These are phyloP conservation scores for Paramecium pentaurelia DNA, from an alignment of 73 alveolate species.

Conservation along the genomic window DNA sequence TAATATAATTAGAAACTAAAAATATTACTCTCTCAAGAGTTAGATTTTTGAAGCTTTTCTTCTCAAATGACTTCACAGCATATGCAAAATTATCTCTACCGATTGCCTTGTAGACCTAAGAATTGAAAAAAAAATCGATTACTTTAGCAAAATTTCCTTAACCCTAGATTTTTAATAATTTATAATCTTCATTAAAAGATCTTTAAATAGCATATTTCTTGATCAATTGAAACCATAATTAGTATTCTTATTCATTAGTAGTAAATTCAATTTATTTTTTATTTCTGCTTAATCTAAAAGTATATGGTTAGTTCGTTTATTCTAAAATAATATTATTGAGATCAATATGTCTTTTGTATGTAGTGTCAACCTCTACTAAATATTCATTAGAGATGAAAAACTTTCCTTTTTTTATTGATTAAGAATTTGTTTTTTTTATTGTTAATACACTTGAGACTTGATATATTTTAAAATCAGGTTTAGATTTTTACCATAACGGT, in stretches of 20 bases:
- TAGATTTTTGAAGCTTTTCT: conserved; percentile 44
- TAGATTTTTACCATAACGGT: conserved; percentile 7
- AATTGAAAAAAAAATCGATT: neutral
- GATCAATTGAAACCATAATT: conserved; percentile 8
- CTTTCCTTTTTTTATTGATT: neutral
- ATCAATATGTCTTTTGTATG: conserved; percentile 22
- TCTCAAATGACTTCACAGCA: conserved; percentile 59
- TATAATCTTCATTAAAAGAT: conserved; percentile 48
- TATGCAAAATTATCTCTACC: conserved; percentile 32
- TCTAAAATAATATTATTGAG: neutral
- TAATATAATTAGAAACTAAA: neutral
- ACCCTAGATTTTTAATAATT: conserved; percentile 35
- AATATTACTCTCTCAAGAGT: conserved; percentile 36
- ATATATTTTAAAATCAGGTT: neutral
- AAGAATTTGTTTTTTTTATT: neutral
- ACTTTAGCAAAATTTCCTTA: conserved; percentile 63
- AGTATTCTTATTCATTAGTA: neutral
- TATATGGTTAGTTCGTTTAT: neutral
- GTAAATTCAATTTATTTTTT: conserved; percentile 14
- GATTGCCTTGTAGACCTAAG: conserved; percentile 35
- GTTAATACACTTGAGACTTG: neutral
- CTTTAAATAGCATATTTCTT: conserved; percentile 53
- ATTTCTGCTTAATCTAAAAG: neutral
- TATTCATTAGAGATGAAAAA: conserved; percentile 11
- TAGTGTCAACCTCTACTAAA: neutral